A percentile compares a stretch with the other conserved stretches of the same genome.
Evolutionary conservation across 805 yeast genomes (phyloP).

Genomic region (Yarrowia hollandica): DNA sequence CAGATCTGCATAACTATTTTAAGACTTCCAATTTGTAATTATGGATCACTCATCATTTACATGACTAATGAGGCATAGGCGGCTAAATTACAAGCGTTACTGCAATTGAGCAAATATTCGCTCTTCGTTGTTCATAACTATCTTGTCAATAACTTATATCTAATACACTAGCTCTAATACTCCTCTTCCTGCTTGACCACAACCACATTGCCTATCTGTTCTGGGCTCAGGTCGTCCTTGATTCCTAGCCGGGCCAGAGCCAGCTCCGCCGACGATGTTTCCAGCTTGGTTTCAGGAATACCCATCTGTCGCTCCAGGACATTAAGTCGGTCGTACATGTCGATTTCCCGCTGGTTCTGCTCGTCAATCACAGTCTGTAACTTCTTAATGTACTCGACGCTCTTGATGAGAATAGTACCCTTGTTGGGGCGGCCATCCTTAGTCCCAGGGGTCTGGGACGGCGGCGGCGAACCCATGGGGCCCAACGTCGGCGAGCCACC

Average conservation of each 20-base stretch:
- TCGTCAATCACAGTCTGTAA: constrained; percentile 64
- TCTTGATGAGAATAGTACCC: constrained; percentile 68
- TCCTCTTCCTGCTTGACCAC: constrained; percentile 23
- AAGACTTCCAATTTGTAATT: too few relatives aligned
- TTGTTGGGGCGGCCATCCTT: constrained; percentile 77
- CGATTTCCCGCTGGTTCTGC: constrained; percentile 77
- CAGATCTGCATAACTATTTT: too few relatives aligned
- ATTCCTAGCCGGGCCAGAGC: constrained; percentile 71
- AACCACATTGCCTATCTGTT: too few relatives aligned
- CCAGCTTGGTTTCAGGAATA: constrained; percentile 47
- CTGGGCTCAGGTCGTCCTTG: constrained; percentile 22
- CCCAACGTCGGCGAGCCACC: constrained; percentile 27
- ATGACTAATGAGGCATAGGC: too few relatives aligned
- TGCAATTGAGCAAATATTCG: too few relatives aligned
- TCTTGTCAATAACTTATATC: constrained; percentile 7
- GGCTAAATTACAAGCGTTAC: too few relatives aligned
- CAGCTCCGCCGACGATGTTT: constrained; percentile 75
- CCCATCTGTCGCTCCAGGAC: constrained; percentile 51
- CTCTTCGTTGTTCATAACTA: too few relatives aligned
- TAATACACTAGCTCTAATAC: constrained; percentile 8
- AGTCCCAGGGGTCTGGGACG: constrained; percentile 30
- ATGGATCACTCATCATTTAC: too few relatives aligned
- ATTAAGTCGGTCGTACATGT: constrained; percentile 60
- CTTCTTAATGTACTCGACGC: constrained; percentile 77
- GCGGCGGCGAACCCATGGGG: constrained; percentile 31